Percentiles rank a stretch among this genome's conserved stretches.
phyloP scores from a whole-genome alignment of 163 green algal species.

The Volvox carteri region DNA sequence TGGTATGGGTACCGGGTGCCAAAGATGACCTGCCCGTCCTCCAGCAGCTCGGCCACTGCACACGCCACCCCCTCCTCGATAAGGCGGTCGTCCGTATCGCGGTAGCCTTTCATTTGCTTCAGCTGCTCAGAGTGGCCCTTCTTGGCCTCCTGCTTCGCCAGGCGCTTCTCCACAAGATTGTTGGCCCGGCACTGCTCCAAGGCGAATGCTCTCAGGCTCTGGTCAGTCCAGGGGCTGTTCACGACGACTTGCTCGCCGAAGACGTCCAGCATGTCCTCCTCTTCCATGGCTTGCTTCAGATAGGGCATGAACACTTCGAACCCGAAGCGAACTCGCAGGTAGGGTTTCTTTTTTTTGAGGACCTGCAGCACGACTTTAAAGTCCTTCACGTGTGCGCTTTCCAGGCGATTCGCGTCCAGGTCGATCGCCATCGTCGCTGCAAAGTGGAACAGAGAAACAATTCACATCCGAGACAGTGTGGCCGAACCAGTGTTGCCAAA shows the following conservation, averaged over 20 bases:
- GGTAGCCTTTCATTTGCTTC: conserved; percentile 13
- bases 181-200: conserved; percentile 12
- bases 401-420: conserved; percentile 32
- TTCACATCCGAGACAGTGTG: conserved; percentile 19
- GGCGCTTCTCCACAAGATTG: conserved; percentile 3
- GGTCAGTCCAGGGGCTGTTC: conserved; percentile 32
- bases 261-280: conserved; percentile 12
- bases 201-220: conserved; percentile 17
- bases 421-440: conserved; percentile 22
- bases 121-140: conserved; percentile 17
- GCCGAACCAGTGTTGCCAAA: conserved; percentile 18
- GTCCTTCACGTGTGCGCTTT: conserved; percentile 1
- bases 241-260: conserved; percentile 20
- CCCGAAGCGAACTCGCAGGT: conserved; percentile 24
- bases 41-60: conserved; percentile 20
- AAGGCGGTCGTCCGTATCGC: conserved; percentile 24
- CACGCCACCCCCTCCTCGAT: conserved; percentile 2
- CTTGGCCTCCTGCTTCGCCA: conserved; percentile 19
- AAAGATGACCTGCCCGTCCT: conserved; percentile 36
- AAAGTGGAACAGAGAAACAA: conserved; percentile 26
- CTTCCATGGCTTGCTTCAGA: conserved; percentile 31
- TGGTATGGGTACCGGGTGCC: conserved; percentile 5
- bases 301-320: conserved; percentile 18
- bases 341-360: neutral
- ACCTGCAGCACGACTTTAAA: conserved; percentile 10